Evolutionary conservation across 805 yeast genomes (phyloP).

Genomic region (Kluyveromyces nonfermentans): DNA sequence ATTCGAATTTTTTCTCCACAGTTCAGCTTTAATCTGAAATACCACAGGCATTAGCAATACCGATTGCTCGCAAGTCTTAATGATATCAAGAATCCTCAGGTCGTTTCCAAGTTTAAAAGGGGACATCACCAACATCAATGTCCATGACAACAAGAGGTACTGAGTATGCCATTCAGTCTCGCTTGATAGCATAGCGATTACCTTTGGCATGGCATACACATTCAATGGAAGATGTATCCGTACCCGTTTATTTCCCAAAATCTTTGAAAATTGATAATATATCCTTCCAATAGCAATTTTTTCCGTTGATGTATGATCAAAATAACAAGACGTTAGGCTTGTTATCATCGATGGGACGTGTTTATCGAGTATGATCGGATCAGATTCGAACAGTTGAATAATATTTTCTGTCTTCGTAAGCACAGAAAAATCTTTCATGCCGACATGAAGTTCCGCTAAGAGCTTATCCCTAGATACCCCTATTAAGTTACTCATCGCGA

Average conservation of each 20-base stretch:
- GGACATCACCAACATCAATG: slow-evolving; percentile 54
- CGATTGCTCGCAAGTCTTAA: slow-evolving; percentile 30
- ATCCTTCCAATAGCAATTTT: slow-evolving; percentile 22
- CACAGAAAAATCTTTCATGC: slow-evolving; percentile 5
- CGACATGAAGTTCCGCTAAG: not conserved
- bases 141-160: slow-evolving; percentile 57
- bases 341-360: slow-evolving; percentile 6
- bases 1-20: slow-evolving; percentile 22
- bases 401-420: slow-evolving; percentile 6
- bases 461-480: not conserved
- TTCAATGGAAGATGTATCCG: slow-evolving; percentile 54
- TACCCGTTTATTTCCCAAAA: slow-evolving; percentile 55
- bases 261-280: slow-evolving; percentile 53
- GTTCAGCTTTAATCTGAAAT: slow-evolving; percentile 23
- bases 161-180: slow-evolving; percentile 36
- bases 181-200: slow-evolving; percentile 22
- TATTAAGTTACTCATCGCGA: not conserved
- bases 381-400: slow-evolving; percentile 21
- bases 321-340: slow-evolving; percentile 1
- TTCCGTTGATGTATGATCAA: not conserved
- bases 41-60: slow-evolving; percentile 34
- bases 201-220: slow-evolving; percentile 37
- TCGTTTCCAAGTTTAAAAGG: slow-evolving; percentile 55
- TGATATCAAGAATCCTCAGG: slow-evolving; percentile 31
- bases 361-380: slow-evolving; percentile 13